Evolutionary conservation across 805 yeast species (phyloP), one percentile per base, ranked within the genome.

Genomic region (Torulaspora maleeae): DNA sequence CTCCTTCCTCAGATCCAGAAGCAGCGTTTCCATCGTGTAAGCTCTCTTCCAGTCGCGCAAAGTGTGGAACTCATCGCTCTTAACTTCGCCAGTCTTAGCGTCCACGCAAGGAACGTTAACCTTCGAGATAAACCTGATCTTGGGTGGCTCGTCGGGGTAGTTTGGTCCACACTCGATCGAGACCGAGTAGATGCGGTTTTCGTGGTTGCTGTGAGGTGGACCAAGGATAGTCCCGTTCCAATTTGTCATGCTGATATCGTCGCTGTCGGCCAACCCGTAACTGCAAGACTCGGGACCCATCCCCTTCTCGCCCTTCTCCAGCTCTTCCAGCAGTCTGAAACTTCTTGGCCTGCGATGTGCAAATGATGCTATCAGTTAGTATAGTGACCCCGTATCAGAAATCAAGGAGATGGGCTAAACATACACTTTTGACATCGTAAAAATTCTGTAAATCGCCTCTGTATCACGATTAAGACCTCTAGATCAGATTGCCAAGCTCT

Each of bases 181-280:
- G 45, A 93, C 73, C 28, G 87, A 82, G 66, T 93, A 93, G 51
- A 93, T 93, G 61, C 99, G 77, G 67, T 93, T 93, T 65, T 90
- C 97, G 64, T 91, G 97, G 22, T 78, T 72, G 40, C 80, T 79
- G 60, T 86, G 95, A 28, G 99, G 99, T 3, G 99, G 99, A 0
- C 99, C 99, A 53, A 93, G 72, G 42, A 93, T 91, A 27, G 99
- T 93, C 10, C 97, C 99, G 68, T 90, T 93, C 99, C 99, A 93
- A 58, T 83, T 69, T 9, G 95, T 85, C 95, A 93, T 87, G 41
- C 89, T 73, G 54, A 90, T 86, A 64, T 93, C 99, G 58, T 86
- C 95, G 51, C 84, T 81, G 58, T 87, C 91, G 19, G 87, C 81
- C 38, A 93, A 75, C 0, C 99, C 99, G 60, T 93, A 88, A 17